These are phyloP conservation scores for Calonectria pseudoturangicola DNA, from an alignment of 2,329 filamentous ascomycete genomes.

Conservation along the genomic window DNA sequence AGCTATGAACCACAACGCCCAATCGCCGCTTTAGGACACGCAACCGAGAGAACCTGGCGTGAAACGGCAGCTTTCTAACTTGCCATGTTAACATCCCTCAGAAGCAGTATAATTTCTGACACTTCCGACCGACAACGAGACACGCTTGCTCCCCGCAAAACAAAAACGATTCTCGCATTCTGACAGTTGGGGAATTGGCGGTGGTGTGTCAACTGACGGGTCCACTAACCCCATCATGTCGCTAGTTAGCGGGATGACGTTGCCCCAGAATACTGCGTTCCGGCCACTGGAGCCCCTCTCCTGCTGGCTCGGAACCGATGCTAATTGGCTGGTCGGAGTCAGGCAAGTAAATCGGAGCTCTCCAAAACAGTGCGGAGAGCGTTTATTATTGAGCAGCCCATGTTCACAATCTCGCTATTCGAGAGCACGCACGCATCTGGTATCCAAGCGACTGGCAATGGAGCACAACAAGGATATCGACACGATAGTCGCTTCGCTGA, in stretches of 20 bases:
- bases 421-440: neutral
- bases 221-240: neutral
- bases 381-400: conserved; percentile 7
- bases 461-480: neutral
- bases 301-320: neutral
- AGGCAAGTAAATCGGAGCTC: neutral
- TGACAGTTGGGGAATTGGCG: no score
- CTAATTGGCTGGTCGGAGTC: neutral
- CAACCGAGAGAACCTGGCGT: no score
- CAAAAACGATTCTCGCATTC: no score
- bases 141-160: no score
- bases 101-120: no score
- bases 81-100: no score
- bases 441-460: neutral
- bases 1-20: no score
- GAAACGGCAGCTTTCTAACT: no score
- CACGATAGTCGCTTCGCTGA: conserved; percentile 29
- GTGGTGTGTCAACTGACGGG: no score
- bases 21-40: no score
- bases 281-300: neutral
- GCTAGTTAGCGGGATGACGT: neutral
- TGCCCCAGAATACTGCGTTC: neutral
- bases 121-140: no score
- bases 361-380: conserved; percentile 6
- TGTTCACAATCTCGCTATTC: conserved; percentile 1